These are phyloP conservation scores for Camellia sinensis DNA, from an alignment of 148 eudicot species.

Conservation along the genomic window DNA sequence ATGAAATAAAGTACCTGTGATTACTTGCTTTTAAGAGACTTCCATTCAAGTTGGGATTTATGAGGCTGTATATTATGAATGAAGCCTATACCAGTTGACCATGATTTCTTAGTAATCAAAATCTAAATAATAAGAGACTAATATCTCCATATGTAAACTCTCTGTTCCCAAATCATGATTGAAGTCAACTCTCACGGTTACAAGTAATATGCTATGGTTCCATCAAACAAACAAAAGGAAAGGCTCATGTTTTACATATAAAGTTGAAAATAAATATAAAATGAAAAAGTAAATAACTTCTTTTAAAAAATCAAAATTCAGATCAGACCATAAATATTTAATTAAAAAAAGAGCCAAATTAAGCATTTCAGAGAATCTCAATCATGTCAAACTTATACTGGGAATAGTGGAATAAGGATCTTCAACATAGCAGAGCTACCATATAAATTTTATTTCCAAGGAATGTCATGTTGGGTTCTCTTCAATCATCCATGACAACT, in stretches of 20 bases:
- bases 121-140: neutral
- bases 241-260: neutral
- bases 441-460: neutral
- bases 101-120: neutral
- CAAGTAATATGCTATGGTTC: neutral
- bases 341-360: neutral
- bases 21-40: neutral
- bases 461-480: neutral
- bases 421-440: neutral
- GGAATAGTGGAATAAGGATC: neutral
- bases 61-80: neutral
- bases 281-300: neutral
- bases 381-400: neutral
- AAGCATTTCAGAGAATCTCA: neutral
- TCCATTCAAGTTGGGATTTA: constrained; percentile 7
- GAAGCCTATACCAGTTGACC: neutral
- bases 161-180: neutral
- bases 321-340: neutral
- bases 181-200: neutral
- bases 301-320: neutral
- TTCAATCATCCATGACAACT: neutral
- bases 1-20: neutral
- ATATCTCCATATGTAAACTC: neutral
- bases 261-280: neutral
- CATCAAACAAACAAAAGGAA: neutral